phyloP scores from a whole-genome alignment of 345 rosid species.

The Camelina sativa region DNA sequence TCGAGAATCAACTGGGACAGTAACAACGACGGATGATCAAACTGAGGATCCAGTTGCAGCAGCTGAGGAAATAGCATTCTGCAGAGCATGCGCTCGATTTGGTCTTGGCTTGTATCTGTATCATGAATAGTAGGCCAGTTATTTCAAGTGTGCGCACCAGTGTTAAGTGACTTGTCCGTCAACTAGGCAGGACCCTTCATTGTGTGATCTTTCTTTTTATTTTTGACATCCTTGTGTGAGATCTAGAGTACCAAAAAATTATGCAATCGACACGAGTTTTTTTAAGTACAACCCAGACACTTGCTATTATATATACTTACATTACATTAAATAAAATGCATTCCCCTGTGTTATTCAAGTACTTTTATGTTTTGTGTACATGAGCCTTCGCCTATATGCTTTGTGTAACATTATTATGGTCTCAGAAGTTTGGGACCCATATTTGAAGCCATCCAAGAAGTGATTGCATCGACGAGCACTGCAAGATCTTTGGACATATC shows the following conservation, averaged over 20 bases:
- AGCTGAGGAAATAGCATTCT: slow-evolving; percentile 96
- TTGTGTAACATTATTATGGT: slow-evolving; percentile 40
- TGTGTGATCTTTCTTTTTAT: not conserved
- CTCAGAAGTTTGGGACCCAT: slow-evolving; percentile 60
- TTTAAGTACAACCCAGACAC: slow-evolving; percentile 16
- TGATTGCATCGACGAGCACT: slow-evolving; percentile 67
- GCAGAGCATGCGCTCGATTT: slow-evolving; percentile 94
- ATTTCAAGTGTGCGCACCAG: slow-evolving; percentile 6
- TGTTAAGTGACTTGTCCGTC: not conserved
- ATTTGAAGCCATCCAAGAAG: slow-evolving; percentile 89
- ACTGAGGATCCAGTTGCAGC: slow-evolving; percentile 76
- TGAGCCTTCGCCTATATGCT: not conserved
- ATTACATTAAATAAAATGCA: not conserved
- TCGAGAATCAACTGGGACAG: slow-evolving; percentile 91
- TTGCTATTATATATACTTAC: slow-evolving; percentile 1
- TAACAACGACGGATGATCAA: slow-evolving; percentile 50
- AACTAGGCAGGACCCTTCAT: slow-evolving; percentile 8
- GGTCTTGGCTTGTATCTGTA: slow-evolving; percentile 94
- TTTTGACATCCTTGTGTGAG: slow-evolving; percentile 3
- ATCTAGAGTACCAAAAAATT: slow-evolving; percentile 11
- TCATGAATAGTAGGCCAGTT: slow-evolving; percentile 63
- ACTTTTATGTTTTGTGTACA: slow-evolving; percentile 18
- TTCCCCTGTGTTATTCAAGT: not conserved
- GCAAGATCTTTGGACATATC: slow-evolving; percentile 69
- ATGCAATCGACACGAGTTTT: slow-evolving; percentile 7